phyloP scores from a whole-genome alignment of 2,329 filamentous ascomycete species.

The Exophiala sp. region DNA sequence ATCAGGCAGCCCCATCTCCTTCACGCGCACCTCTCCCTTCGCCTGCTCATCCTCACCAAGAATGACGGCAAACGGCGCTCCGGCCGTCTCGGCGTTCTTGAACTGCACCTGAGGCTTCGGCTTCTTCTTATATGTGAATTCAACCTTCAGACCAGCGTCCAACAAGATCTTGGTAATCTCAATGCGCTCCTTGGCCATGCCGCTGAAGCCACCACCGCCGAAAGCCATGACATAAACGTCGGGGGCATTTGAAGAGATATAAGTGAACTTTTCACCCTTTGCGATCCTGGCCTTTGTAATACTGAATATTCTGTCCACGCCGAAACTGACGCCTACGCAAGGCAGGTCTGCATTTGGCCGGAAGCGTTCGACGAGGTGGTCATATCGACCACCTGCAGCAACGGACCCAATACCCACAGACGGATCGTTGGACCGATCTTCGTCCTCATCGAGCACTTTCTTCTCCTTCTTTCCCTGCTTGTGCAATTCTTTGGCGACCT shows the following conservation, averaged over 20 bases:
- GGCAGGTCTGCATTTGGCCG: conserved; percentile 78
- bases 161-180: conserved; percentile 71
- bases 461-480: conserved; percentile 52
- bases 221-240: conserved; percentile 96
- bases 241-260: conserved; percentile 44
- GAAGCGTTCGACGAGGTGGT: conserved; percentile 93
- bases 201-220: conserved; percentile 78
- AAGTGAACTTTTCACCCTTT: conserved; percentile 54
- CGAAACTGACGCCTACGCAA: conserved; percentile 89
- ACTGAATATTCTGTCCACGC: conserved; percentile 91
- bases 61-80: conserved; percentile 81
- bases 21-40: conserved; percentile 79
- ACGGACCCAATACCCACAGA: conserved; percentile 80
- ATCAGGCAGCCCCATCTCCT: conserved; percentile 75
- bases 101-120: conserved; percentile 87
- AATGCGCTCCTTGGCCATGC: conserved; percentile 80
- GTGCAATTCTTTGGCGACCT: conserved; percentile 43
- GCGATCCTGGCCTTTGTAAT: conserved; percentile 77
- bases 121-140: conserved; percentile 76
- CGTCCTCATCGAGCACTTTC: conserved; percentile 55
- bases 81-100: conserved; percentile 77
- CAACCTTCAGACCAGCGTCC: conserved; percentile 86
- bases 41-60: conserved; percentile 87
- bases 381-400: conserved; percentile 86
- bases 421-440: conserved; percentile 74